Evolutionary conservation across 345 rosid genomes (phyloP).

Genomic region (Boechera retrofracta): DNA sequence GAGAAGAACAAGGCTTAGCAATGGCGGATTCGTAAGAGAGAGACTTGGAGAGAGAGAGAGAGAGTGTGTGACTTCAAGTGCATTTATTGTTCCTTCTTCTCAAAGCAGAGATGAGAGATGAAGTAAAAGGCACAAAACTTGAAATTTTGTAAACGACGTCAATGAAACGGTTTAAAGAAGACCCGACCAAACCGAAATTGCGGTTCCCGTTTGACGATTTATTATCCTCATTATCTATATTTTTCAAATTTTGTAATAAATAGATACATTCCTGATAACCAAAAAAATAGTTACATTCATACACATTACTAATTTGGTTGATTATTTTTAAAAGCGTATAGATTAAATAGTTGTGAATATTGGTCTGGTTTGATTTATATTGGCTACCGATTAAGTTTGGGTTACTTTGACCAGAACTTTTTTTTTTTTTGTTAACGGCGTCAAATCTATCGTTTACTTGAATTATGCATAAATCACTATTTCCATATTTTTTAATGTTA

Average conservation of each 20-base stretch:
- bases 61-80: slow-evolving; percentile 36
- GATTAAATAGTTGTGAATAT: background rate
- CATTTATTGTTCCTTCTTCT: slow-evolving; percentile 51
- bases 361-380: background rate
- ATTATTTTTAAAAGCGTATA: background rate
- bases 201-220: slow-evolving; percentile 13
- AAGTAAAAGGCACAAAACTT: slow-evolving; percentile 43
- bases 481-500: background rate
- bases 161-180: slow-evolving; percentile 9
- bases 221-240: background rate
- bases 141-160: slow-evolving; percentile 25
- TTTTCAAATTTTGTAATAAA: background rate
- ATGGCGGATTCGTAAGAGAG: slow-evolving; percentile 41
- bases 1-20: slow-evolving; percentile 23
- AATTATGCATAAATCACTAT: slow-evolving; percentile 28
- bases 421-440: slow-evolving; percentile 22
- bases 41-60: slow-evolving; percentile 34
- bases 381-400: slow-evolving; percentile 15
- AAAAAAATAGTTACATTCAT: background rate
- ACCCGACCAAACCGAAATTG: slow-evolving; percentile 14
- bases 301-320: background rate
- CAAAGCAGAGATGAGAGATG: slow-evolving; percentile 46
- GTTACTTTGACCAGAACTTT: background rate
- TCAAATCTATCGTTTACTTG: slow-evolving; percentile 7
- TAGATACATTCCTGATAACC: background rate